Conservation (phyloP, 2,329 filamentous ascomycete species). For the Nemania serpens region DNA sequence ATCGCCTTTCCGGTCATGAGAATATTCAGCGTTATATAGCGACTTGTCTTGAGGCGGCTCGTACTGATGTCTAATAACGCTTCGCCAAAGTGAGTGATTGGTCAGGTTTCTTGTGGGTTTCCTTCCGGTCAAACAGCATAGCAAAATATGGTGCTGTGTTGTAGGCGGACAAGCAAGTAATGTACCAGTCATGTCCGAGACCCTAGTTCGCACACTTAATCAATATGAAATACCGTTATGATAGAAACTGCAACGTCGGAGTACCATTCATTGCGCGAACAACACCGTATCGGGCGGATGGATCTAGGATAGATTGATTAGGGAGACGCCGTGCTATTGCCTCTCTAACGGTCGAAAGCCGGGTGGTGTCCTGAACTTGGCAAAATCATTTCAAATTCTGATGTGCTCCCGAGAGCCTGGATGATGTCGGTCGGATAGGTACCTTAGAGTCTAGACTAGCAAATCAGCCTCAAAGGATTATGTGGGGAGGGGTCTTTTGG, state of each 20-base stretch:
- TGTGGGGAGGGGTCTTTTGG: not conserved
- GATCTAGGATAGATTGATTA: not conserved
- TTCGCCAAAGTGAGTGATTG: not conserved
- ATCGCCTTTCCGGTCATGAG: not conserved
- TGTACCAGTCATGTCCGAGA: not conserved
- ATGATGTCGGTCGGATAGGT: conserved; percentile 12
- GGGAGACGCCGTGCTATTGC: too few relatives aligned
- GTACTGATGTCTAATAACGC: not conserved
- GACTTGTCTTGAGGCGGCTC: not conserved
- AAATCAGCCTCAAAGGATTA: conserved; percentile 22
- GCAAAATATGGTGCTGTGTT: not conserved
- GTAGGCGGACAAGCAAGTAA: not conserved
- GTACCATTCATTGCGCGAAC: not conserved
- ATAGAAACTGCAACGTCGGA: not conserved
- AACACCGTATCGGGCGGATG: not conserved
- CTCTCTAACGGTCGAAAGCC: not conserved
- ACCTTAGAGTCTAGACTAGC: too few relatives aligned
- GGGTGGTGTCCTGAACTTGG: not conserved
- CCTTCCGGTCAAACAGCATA: not conserved
- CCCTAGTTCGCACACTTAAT: conserved; percentile 1
- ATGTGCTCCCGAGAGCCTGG: conserved; percentile 1
- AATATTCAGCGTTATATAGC: not conserved
- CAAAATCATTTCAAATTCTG: not conserved
- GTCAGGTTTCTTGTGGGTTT: not conserved
- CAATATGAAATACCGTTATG: not conserved